Evolutionary conservation across 495 filamentous ascomycete genomes (phyloP).

Genomic region (Penicilliopsis zonata): DNA sequence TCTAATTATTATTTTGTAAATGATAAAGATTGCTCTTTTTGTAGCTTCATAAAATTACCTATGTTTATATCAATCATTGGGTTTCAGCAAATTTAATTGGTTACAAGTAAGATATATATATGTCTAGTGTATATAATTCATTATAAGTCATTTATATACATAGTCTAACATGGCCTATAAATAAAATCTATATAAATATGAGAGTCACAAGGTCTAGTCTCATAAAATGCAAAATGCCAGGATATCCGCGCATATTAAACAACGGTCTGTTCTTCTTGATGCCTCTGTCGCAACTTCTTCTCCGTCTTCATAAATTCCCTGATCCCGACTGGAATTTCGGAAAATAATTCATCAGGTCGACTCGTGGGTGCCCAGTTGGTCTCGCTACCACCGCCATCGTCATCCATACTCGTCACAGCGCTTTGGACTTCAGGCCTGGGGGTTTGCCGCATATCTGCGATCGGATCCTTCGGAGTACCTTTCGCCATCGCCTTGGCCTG

Average conservation of each 20-base stretch:
- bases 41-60: too few species aligned
- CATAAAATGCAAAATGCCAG: neutral
- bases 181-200: too few species aligned
- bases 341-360: constrained; percentile 48
- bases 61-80: too few species aligned
- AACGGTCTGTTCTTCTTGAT: constrained; percentile 23
- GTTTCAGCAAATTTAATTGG: too few species aligned
- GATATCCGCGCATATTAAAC: neutral
- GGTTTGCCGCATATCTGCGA: constrained; percentile 21
- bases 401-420: constrained; percentile 55
- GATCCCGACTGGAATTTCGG: constrained; percentile 81
- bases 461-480: constrained; percentile 8
- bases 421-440: constrained; percentile 25
- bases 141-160: too few species aligned
- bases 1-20: too few species aligned
- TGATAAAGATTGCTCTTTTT: too few species aligned
- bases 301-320: constrained; percentile 96
- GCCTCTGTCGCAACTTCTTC: constrained; percentile 76
- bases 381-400: constrained; percentile 67
- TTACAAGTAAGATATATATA: too few species aligned
- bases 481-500: constrained; percentile 39
- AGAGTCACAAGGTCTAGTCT: too few species aligned
- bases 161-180: too few species aligned
- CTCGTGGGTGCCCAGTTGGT: constrained; percentile 44
- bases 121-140: too few species aligned